Conservation (phyloP, 257 asterid species). For the Coffea eugenioides region DNA sequence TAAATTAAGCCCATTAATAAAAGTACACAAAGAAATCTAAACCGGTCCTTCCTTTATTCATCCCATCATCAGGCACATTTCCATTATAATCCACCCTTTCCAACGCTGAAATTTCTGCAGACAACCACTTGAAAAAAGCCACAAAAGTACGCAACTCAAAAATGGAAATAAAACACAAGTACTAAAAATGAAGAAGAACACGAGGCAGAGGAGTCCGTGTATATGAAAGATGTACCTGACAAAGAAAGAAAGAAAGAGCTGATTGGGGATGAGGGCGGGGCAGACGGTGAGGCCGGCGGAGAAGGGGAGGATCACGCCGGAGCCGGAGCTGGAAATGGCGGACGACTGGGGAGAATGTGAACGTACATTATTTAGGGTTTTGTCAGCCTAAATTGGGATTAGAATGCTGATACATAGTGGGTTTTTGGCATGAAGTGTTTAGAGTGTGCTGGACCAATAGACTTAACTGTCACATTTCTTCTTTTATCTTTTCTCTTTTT, state of each 20-base stretch:
- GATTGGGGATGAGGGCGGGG: neutral
- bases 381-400: neutral
- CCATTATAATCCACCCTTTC: neutral
- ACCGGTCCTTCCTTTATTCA: too few relatives aligned
- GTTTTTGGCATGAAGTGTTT: too few relatives aligned
- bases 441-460: neutral
- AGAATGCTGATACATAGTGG: too few relatives aligned
- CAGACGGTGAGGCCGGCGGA: neutral
- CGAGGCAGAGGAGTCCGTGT: too few relatives aligned
- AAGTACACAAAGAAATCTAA: too few relatives aligned
- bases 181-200: neutral
- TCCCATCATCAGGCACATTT: too few relatives aligned
- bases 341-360: neutral
- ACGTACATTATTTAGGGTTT: constrained; percentile 1
- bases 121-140: neutral
- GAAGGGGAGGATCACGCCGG: neutral
- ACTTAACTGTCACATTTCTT: neutral
- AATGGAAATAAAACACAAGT: neutral
- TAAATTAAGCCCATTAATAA: neutral
- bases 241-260: neutral
- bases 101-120: neutral
- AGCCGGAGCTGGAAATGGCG: neutral
- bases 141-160: neutral
- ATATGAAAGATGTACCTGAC: neutral
- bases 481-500: too few relatives aligned